phyloP scores from a whole-genome alignment of 345 rosid species.

The Iberis pinnata region DNA sequence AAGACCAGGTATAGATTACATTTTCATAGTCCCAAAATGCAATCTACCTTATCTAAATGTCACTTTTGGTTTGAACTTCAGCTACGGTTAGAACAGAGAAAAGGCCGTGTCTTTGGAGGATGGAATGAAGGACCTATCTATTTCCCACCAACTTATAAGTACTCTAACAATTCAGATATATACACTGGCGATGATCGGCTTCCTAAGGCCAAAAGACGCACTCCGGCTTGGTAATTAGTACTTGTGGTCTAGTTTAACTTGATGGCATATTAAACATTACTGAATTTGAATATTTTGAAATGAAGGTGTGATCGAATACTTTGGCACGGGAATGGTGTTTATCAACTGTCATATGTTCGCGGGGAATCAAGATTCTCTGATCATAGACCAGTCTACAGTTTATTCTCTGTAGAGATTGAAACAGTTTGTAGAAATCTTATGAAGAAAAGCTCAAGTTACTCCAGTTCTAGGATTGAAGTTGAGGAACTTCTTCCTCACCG shows the following conservation, averaged over 20 bases:
- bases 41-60: neutral
- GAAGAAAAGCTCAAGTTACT: constrained; percentile 63
- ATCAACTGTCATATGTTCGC: constrained; percentile 82
- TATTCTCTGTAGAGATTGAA: constrained; percentile 82
- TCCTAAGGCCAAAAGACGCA: constrained; percentile 85
- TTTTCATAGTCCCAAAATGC: neutral
- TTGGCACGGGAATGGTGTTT: constrained; percentile 88
- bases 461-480: constrained; percentile 73
- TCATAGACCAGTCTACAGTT: constrained; percentile 88
- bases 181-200: constrained; percentile 76
- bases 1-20: constrained; percentile 71
- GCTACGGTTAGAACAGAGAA: constrained; percentile 75
- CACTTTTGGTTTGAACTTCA: constrained; percentile 19
- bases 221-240: constrained; percentile 88
- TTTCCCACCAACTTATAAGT: constrained; percentile 98
- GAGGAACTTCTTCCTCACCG: constrained; percentile 73
- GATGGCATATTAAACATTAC: neutral
- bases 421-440: constrained; percentile 45
- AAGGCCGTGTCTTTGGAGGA: constrained; percentile 73
- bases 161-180: constrained; percentile 87
- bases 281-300: constrained; percentile 11
- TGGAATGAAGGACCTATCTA: constrained; percentile 93
- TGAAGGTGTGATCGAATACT: constrained; percentile 96
- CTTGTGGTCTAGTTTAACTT: neutral
- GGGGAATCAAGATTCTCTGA: constrained; percentile 98